Conservation (phyloP, 208 protist species). For the Crithidia brevicula region DNA sequence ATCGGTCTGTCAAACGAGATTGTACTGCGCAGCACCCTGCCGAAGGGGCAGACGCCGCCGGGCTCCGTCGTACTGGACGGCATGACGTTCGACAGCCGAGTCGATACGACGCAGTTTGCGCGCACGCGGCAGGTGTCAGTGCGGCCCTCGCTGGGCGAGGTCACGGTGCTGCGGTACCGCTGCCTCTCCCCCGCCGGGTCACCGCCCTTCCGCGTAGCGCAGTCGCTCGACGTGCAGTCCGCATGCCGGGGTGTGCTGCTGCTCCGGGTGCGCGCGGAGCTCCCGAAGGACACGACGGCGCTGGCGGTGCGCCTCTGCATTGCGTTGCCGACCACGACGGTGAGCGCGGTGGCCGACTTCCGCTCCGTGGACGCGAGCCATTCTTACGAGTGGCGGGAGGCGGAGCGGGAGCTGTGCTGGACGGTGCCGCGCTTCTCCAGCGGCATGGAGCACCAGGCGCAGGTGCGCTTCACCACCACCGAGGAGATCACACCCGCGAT, state of each 20-base stretch:
- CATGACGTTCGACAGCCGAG: conserved; percentile 85
- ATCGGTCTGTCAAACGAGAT: conserved; percentile 90
- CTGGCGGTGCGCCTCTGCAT: conserved; percentile 47
- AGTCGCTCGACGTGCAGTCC: conserved; percentile 55
- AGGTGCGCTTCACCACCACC: conserved; percentile 53
- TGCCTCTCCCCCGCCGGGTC: conserved; percentile 27
- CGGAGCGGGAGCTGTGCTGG: conserved; percentile 76
- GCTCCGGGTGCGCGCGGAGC: conserved; percentile 52
- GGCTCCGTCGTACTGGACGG: conserved; percentile 72
- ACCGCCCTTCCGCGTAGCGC: conserved; percentile 70
- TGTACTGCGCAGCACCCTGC: conserved; percentile 41
- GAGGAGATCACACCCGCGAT: conserved; percentile 44
- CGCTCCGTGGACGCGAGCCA: conserved; percentile 37
- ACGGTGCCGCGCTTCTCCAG: conserved; percentile 79
- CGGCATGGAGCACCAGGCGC: conserved; percentile 62
- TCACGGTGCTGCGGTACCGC: conserved; percentile 93
- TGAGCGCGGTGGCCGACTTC: conserved; percentile 47
- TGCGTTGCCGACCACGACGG: conserved; percentile 49
- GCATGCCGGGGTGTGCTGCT: conserved; percentile 46
- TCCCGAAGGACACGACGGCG: conserved; percentile 36
- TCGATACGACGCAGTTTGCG: conserved; percentile 79
- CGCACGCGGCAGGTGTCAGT: conserved; percentile 61
- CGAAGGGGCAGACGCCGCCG: conserved; percentile 5
- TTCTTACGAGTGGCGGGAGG: conserved; percentile 64
- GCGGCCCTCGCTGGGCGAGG: conserved; percentile 81